Evolutionary conservation across 2,329 filamentous ascomycete genomes (phyloP).

Genomic region (Sporothrix mexicana): DNA sequence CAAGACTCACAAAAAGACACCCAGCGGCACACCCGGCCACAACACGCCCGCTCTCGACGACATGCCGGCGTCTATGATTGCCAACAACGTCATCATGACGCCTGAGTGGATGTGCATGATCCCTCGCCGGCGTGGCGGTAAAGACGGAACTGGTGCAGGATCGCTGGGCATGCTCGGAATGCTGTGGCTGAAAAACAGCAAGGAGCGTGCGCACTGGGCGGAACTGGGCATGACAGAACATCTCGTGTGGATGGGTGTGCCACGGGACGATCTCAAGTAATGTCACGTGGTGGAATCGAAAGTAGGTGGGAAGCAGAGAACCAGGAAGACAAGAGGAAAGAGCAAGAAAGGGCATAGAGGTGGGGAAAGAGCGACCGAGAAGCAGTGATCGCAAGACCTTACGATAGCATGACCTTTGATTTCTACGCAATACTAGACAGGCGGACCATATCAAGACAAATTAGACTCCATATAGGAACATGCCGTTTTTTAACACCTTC

Average conservation of each 20-base stretch:
- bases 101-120: constrained; percentile 45
- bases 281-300: neutral
- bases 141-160: constrained; percentile 42
- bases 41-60: constrained; percentile 32
- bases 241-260: constrained; percentile 39
- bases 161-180: constrained; percentile 47
- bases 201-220: constrained; percentile 41
- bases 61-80: constrained; percentile 23
- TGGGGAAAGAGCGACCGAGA: no score
- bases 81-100: constrained; percentile 46
- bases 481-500: neutral
- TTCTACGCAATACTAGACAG: constrained; percentile 12
- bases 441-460: neutral
- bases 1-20: constrained; percentile 18
- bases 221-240: constrained; percentile 40
- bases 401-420: constrained; percentile 21
- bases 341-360: neutral
- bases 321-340: neutral
- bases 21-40: constrained; percentile 25
- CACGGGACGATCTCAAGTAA: constrained; percentile 25
- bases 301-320: neutral
- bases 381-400: neutral
- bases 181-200: constrained; percentile 41
- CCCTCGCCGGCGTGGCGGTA: constrained; percentile 42
- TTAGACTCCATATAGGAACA: constrained; percentile 6